Base-by-base conservation (phyloP, 2,329 filamentous ascomycete species). In the Epichloe gansuensis region DNA sequence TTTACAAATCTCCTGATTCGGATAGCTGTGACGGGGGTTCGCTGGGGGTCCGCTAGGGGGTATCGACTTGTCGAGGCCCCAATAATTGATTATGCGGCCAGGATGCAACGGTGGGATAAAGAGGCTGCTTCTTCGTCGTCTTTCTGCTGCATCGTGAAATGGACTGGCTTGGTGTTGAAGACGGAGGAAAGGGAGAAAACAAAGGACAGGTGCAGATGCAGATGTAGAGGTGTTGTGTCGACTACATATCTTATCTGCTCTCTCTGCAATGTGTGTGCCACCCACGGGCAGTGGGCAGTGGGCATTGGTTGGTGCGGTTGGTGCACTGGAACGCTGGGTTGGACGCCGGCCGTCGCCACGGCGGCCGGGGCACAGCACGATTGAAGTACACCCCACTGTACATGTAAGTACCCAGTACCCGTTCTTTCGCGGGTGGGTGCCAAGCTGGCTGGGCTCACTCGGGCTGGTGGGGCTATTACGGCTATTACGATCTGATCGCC, bases 1-100 rank as follows among this genome's bases (percentile, higher is more conserved):
- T 69, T 71, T 69, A 70, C 67, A 62, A 63, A 65, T 64, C 60
- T 62, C 67, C 67, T 61, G 58, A 64, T 66, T 65, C 57, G 66
- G 67, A 67, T 60, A 65, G 63, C 66, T 65, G 57, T 57, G 57
- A 58, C 55, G 39, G 47, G 56, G 55, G 56, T 49, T 52, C 56
- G 50, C 34, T 15, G 34, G 34, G 25, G 49, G 2, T 39, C 37
- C 2, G 34, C 3, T 47, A 21, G 17, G 17, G 17, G 17, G 17
- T 21, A 21, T 21, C 17, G 17, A 21, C 17, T 21, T 21, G 17
- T 48, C 47, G 52, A 41, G 48, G 41, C 34, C 23, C 37, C 50
- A 17, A 39, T 53, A 39, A 44, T 37, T 8, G 48, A 46, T 9
- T 34, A 49, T 21, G 53, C 46, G 48, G 55, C 51, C 42, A 43